Base-by-base conservation (phyloP, 2,329 filamentous ascomycete genomes). In the Fusarium hostae region DNA sequence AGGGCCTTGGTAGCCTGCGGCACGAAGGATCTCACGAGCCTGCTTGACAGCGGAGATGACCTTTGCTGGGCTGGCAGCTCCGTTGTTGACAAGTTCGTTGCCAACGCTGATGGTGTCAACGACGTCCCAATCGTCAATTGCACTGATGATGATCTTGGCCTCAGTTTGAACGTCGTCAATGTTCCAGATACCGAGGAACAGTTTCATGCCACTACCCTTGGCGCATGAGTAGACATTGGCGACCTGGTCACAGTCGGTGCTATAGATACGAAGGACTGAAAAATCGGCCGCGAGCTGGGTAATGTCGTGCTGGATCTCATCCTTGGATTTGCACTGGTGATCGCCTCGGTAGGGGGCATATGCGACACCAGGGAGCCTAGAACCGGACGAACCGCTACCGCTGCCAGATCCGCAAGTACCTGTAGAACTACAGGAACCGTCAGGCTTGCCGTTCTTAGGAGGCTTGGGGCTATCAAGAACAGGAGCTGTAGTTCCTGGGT, bases 21-120 rank as follows among this genome's bases (percentile, higher is more conserved):
- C 78, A 32, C 87, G 85, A 40, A 97, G 87, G 4, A 84, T 83
- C 18, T 75, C 72, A 24, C 91, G 89, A 20, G 90, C 91, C 45
- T 83, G 79, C 4, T 81, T 80, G 41, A 96, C 83, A 6, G 89
- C 90, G 18, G 79, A 80, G 16, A 90, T 82, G 12, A 95, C 88
- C 55, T 86, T 81, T 3, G 74, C 74, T 1, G 88, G 84, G 8
- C 85, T 86, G 40, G 84, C 86, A 40, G 84, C 79, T 43, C 89
- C 88, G 56, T 85, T 87, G 80, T 93, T 92, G 79, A 97, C 89
- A 37, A 92, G 84, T 80, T 97, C 94, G 78, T 97, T 97, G 68
- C 94, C 94, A 44, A 97, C 87, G 61, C 89, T 88, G 76, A 97
- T 86, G 4, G 92, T 92, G 77, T 92, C 86, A 68, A 97, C 87